Conservation (phyloP, 202 grass and related monocot species). For the Panicum hallii region DNA sequence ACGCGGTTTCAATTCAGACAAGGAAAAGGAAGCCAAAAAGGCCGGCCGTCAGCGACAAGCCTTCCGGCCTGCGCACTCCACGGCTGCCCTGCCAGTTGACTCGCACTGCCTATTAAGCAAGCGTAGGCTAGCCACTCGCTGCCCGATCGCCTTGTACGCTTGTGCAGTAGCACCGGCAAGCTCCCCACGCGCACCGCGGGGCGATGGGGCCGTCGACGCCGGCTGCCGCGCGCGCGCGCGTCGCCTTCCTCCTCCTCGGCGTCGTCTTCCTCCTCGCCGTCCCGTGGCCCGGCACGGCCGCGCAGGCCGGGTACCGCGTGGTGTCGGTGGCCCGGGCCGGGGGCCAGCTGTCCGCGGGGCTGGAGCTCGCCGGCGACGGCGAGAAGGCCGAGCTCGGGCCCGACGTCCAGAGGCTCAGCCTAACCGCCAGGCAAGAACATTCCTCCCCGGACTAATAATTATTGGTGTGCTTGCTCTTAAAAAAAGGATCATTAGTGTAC, state of each 20-base stretch:
- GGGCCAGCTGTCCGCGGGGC: conserved; percentile 53
- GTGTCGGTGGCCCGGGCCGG: conserved; percentile 12
- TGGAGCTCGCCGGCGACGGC: conserved; percentile 48
- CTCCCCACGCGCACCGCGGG: background rate
- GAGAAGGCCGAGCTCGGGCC: conserved; percentile 32
- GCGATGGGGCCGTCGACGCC: background rate
- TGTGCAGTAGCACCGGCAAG: background rate
- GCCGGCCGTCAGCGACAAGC: background rate
- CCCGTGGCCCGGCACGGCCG: background rate
- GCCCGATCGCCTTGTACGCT: background rate
- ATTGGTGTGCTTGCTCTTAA: background rate
- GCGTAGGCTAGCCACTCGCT: background rate
- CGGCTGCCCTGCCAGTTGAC: background rate
- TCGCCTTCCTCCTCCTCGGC: background rate
- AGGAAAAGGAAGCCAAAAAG: background rate
- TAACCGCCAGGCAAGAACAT: conserved; percentile 68
- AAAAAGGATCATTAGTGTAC: background rate
- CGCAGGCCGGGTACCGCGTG: conserved; percentile 52
- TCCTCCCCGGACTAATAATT: background rate
- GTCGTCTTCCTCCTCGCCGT: background rate
- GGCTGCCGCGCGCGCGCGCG: background rate
- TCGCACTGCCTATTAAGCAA: background rate
- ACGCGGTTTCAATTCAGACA: background rate
- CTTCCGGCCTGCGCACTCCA: conserved; percentile 4
- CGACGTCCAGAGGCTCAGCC: conserved; percentile 53